A percentile compares a stretch with the other conserved stretches of the same genome.
Conservation (phyloP, 2,329 filamentous ascomycete species). For the Aureobasidium sp. region DNA sequence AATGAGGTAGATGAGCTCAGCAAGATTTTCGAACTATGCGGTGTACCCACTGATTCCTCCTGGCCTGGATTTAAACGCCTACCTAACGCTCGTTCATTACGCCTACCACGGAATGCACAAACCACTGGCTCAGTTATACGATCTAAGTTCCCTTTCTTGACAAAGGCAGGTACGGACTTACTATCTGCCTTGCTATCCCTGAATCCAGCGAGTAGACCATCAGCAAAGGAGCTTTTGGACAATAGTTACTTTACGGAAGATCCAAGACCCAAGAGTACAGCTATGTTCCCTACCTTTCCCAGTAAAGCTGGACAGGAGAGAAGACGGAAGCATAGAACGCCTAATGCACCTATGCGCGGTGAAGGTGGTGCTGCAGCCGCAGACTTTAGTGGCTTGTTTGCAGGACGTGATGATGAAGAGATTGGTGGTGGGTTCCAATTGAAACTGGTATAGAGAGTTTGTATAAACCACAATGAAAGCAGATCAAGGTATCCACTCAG, state of each 20-base stretch:
- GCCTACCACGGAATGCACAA: constrained; percentile 54
- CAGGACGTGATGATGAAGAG: constrained; percentile 51
- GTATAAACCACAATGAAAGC: too few species aligned
- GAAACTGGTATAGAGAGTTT: constrained; percentile 31
- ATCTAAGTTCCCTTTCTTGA: constrained; percentile 83
- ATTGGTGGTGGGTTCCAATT: constrained; percentile 53
- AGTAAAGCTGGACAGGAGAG: constrained; percentile 95
- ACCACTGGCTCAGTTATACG: constrained; percentile 68
- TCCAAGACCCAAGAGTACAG: constrained; percentile 88
- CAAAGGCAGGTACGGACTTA: constrained; percentile 75
- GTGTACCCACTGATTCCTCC: constrained; percentile 80
- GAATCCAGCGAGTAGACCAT: constrained; percentile 76
- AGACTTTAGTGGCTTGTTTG: constrained; percentile 57
- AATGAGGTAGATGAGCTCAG: constrained; percentile 94
- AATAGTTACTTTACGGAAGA: constrained; percentile 92
- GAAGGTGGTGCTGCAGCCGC: constrained; percentile 62
- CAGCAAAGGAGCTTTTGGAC: constrained; percentile 76
- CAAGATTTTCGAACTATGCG: constrained; percentile 90
- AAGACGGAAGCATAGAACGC: constrained; percentile 75
- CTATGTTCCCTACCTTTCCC: constrained; percentile 97
- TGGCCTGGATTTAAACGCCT: constrained; percentile 92
- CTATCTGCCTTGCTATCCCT: constrained; percentile 76
- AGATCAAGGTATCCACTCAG: not conserved
- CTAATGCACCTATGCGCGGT: constrained; percentile 85
- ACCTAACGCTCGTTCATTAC: constrained; percentile 85